phyloP scores from a whole-genome alignment of 345 rosid species.

The Zanthoxylum bungeanum region DNA sequence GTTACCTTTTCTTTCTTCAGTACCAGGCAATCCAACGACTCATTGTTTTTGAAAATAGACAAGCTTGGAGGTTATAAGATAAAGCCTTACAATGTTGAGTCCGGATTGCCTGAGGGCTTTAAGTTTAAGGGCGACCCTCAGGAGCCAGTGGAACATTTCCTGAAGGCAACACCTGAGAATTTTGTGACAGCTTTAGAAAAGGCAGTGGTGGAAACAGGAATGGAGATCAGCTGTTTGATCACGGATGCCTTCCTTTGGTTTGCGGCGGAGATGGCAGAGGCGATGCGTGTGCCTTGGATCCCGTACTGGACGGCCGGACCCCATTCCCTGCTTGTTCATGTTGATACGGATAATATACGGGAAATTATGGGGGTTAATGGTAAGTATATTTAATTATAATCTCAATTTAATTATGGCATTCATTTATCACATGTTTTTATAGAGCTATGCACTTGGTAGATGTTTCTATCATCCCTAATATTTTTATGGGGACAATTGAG shows the following conservation, averaged over 20 bases:
- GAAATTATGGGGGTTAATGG: constrained; percentile 21
- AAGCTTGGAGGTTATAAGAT: constrained; percentile 7
- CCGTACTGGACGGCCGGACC: constrained; percentile 50
- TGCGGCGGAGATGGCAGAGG: constrained; percentile 41
- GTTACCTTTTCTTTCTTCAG: constrained; percentile 36
- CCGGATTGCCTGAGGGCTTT: constrained; percentile 38
- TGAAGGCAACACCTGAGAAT: constrained; percentile 35
- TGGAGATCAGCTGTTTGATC: constrained; percentile 30
- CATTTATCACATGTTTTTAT: neutral
- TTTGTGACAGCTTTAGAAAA: constrained; percentile 22
- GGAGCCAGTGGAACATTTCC: constrained; percentile 36
- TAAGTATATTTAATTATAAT: neutral
- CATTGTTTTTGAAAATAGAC: constrained; percentile 5
- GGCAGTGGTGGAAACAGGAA: constrained; percentile 29
- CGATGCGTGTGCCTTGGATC: constrained; percentile 47
- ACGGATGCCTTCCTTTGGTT: constrained; percentile 58
- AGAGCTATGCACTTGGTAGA: too few species aligned
- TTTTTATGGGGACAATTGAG: too few species aligned
- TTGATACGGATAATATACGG: constrained; percentile 32
- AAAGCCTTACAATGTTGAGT: constrained; percentile 23
- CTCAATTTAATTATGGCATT: neutral
- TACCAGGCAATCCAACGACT: constrained; percentile 32
- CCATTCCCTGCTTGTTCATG: constrained; percentile 36
- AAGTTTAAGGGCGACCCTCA: constrained; percentile 8
- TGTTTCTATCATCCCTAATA: too few species aligned